Evolutionary conservation across 495 filamentous ascomycete genomes (phyloP).

Genomic region (Xylaria venustula): DNA sequence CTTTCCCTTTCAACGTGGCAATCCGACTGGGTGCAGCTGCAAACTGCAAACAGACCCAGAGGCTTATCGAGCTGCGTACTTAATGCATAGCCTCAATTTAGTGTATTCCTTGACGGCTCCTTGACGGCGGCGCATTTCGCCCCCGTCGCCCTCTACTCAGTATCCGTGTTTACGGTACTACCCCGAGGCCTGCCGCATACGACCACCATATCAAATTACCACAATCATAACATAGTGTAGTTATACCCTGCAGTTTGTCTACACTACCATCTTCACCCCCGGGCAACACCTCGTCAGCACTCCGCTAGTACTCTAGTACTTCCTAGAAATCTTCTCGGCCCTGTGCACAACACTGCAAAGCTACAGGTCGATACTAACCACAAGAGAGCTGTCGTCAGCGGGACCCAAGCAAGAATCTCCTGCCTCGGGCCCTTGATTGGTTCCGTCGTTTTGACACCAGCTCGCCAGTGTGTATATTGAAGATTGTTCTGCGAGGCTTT

Average conservation of each 20-base stretch:
- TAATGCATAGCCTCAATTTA: conserved; percentile 8
- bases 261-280: background rate
- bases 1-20: background rate
- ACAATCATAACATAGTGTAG: background rate
- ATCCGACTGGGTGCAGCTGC: conserved; percentile 6
- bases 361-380: background rate
- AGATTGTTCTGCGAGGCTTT: background rate
- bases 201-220: background rate
- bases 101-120: background rate
- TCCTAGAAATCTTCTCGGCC: too few relatives aligned
- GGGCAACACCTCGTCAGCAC: background rate
- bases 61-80: conserved; percentile 4
- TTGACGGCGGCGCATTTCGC: background rate
- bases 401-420: background rate
- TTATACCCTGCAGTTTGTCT: background rate
- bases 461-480: background rate
- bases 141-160: background rate
- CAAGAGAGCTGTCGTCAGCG: background rate
- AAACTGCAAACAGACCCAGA: conserved; percentile 7
- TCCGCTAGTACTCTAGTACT: background rate
- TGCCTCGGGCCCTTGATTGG: background rate
- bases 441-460: background rate
- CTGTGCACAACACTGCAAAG: too few relatives aligned
- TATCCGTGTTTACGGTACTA: background rate
- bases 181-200: background rate